Conservation (phyloP, 2,329 filamentous ascomycete genomes). For the Beauveria sp. region DNA sequence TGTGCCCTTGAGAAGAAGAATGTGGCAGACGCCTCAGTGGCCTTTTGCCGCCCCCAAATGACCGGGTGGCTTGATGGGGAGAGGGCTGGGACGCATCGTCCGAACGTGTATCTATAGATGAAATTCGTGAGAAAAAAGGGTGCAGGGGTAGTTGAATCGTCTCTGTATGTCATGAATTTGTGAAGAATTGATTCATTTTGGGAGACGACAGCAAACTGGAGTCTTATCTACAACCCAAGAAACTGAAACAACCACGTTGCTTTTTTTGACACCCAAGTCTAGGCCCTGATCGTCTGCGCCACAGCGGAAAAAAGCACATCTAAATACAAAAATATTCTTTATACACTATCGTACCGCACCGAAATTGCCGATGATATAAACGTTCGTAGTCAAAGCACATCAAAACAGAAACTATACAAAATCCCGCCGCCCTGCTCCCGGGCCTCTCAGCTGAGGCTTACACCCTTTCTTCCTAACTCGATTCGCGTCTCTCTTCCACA, state of each 20-base stretch:
- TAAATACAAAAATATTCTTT: neutral
- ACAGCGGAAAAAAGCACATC: neutral
- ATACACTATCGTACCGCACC: neutral
- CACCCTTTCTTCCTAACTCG: neutral
- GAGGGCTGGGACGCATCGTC: too few species aligned
- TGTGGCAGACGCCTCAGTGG: too few species aligned
- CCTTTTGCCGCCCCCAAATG: neutral
- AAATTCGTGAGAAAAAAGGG: too few species aligned
- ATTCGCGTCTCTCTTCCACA: constrained; percentile 3
- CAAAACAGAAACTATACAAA: neutral
- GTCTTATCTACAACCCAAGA: neutral
- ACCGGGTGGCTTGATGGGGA: neutral
- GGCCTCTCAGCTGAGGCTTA: neutral
- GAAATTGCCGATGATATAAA: neutral
- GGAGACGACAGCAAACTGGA: too few species aligned
- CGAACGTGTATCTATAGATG: too few species aligned
- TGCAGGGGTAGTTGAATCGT: too few species aligned
- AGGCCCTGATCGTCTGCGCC: neutral
- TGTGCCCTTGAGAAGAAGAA: too few species aligned
- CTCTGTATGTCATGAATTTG: too few species aligned
- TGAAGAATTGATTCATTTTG: too few species aligned
- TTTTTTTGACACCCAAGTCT: neutral
- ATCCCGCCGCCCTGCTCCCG: neutral
- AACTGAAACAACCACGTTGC: neutral
- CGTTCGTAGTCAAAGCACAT: neutral